These are phyloP conservation scores for Fraxinus anomala DNA, from an alignment of 257 asterid species.

Conservation along the genomic window DNA sequence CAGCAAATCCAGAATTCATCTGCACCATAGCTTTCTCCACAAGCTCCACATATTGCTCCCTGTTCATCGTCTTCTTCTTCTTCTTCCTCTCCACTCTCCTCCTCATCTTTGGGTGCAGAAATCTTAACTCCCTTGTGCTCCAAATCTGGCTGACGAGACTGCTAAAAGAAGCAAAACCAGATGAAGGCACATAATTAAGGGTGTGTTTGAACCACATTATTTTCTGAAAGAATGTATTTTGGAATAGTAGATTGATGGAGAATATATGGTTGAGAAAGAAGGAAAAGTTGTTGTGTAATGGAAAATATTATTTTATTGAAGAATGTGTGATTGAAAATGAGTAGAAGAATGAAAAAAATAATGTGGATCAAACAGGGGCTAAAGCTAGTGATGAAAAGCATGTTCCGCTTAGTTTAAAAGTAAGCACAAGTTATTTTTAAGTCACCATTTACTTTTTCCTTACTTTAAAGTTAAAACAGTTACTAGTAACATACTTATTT, in stretches of 20 bases:
- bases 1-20: constrained; percentile 19
- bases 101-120: constrained; percentile 25
- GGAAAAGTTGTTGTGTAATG: too few relatives aligned
- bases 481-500: background rate
- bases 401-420: background rate
- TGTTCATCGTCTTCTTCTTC: background rate
- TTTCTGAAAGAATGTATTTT: too few relatives aligned
- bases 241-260: too few relatives aligned
- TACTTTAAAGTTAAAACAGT: background rate
- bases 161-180: constrained; percentile 3
- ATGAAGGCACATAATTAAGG: background rate
- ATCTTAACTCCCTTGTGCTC: constrained; percentile 32
- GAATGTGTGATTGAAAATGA: too few relatives aligned
- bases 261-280: too few relatives aligned
- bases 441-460: background rate
- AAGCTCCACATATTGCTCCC: constrained; percentile 19
- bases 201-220: too few relatives aligned
- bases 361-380: too few relatives aligned
- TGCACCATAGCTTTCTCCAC: constrained; percentile 13
- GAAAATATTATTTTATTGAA: too few relatives aligned
- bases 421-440: background rate
- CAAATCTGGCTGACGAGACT: constrained; percentile 33
- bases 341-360: too few relatives aligned
- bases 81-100: background rate
- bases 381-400: background rate